Percentiles rank a stretch among this genome's conserved stretches.
These are phyloP conservation scores for Zymoseptoria crescenta DNA, from an alignment of 2,329 filamentous ascomycete species.

Conservation along the genomic window DNA sequence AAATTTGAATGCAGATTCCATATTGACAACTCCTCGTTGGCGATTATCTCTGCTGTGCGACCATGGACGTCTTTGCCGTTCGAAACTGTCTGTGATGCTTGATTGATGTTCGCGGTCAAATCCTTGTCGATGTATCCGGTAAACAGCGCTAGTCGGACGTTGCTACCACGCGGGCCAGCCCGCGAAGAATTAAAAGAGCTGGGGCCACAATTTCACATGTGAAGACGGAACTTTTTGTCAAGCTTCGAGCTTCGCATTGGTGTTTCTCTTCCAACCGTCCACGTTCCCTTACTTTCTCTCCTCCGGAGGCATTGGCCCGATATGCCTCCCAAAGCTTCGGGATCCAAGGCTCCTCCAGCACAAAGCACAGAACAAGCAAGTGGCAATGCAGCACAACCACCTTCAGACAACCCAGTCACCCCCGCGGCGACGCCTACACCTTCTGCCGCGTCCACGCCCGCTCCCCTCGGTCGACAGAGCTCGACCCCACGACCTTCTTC, in stretches of 20 bases:
- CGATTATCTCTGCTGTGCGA: background rate
- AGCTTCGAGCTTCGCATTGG: background rate
- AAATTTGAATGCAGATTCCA: slow-evolving; percentile 41
- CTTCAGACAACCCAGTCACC: slow-evolving; percentile 2
- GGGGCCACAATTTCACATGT: background rate
- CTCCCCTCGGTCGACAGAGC: background rate
- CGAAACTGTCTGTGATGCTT: background rate
- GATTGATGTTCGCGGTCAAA: background rate
- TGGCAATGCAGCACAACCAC: background rate
- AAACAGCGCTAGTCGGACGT: background rate
- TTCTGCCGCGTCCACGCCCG: background rate
- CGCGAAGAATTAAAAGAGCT: no score
- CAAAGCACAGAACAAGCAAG: background rate
- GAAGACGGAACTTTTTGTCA: background rate
- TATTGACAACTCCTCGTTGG: slow-evolving; percentile 7
- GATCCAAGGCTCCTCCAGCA: background rate
- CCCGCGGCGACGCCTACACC: slow-evolving; percentile 9
- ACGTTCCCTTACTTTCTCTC: background rate
- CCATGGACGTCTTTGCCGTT: background rate
- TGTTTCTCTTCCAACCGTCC: background rate
- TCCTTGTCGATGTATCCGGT: background rate
- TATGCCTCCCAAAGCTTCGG: background rate
- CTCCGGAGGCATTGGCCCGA: background rate
- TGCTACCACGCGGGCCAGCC: no score
- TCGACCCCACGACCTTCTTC: slow-evolving; percentile 11